These are phyloP conservation scores for Colletotrichum chrysophilum DNA, from an alignment of 2,329 filamentous ascomycete genomes.

Conservation along the genomic window DNA sequence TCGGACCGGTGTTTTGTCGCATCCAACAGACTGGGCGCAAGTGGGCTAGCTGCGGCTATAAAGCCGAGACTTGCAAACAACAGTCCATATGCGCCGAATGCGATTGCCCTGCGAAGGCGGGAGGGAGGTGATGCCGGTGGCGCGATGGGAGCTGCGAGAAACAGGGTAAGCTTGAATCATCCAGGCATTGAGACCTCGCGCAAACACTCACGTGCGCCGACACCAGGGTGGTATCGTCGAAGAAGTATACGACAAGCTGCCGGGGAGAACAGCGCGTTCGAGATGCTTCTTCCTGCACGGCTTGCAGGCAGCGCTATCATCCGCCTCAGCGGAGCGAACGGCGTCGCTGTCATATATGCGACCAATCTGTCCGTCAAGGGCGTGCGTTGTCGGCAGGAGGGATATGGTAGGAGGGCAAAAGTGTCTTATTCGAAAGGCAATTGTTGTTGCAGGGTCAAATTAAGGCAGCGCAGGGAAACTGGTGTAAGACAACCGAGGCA, in stretches of 20 bases:
- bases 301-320: neutral
- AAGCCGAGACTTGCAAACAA: conserved; percentile 57
- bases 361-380: neutral
- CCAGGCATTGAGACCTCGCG: neutral
- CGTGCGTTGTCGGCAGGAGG: neutral
- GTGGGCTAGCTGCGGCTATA: conserved; percentile 60
- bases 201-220: neutral
- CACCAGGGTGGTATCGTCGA: neutral
- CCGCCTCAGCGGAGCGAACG: neutral
- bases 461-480: neutral
- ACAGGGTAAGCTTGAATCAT: neutral
- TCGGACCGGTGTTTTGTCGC: conserved; percentile 47
- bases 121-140: neutral
- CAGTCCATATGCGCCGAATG: conserved; percentile 29
- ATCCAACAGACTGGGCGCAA: conserved; percentile 37
- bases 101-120: conserved; percentile 5
- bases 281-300: neutral
- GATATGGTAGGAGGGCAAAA: neutral
- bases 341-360: neutral
- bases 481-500: neutral
- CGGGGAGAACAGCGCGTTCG: neutral
- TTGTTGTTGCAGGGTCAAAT: neutral
- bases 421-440: neutral
- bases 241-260: neutral
- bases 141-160: neutral